Percentiles rank a stretch among this genome's conserved stretches.
These are phyloP conservation scores for Saccharomycopsis selenospora DNA, from an alignment of 805 yeast species.

Conservation along the genomic window DNA sequence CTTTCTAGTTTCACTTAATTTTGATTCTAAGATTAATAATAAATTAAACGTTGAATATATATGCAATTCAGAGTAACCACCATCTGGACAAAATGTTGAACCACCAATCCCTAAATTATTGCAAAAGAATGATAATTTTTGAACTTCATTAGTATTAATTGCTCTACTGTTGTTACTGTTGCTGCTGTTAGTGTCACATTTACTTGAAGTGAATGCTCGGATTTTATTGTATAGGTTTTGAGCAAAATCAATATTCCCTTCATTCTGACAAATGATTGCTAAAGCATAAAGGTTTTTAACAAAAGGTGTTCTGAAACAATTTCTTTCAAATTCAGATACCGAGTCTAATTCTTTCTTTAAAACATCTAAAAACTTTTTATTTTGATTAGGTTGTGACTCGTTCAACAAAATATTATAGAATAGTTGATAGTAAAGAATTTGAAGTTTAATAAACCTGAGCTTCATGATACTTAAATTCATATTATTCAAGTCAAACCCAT, in stretches of 20 bases:
- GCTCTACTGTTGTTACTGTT: background rate
- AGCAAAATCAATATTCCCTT: slow-evolving; percentile 11
- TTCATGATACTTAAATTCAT: slow-evolving; percentile 8
- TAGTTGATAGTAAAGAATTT: slow-evolving; percentile 12
- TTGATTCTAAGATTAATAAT: slow-evolving; percentile 7
- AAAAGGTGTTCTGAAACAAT: slow-evolving; percentile 10
- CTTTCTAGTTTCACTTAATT: slow-evolving; percentile 1
- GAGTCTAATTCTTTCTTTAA: slow-evolving; percentile 5
- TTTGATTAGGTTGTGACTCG: background rate
- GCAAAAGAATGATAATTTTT: slow-evolving; percentile 9
- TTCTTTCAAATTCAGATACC: slow-evolving; percentile 8
- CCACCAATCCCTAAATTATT: slow-evolving; percentile 7
- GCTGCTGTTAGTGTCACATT: no score
- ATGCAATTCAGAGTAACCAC: slow-evolving; percentile 12
- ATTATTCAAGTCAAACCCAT: background rate
- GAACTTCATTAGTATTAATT: background rate
- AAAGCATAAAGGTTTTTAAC: slow-evolving; percentile 13
- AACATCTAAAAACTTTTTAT: background rate
- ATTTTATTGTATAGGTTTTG: slow-evolving; percentile 6
- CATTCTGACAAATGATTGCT: slow-evolving; percentile 13
- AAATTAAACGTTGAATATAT: slow-evolving; percentile 11
- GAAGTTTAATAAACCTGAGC: slow-evolving; percentile 15
- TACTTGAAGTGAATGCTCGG: background rate
- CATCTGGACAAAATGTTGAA: background rate
- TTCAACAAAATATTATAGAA: slow-evolving; percentile 8